A percentile compares a stretch with the other conserved stretches of the same genome.
Evolutionary conservation across 2,329 filamentous ascomycete species (phyloP).

Genomic region (Colletotrichum sp.): DNA sequence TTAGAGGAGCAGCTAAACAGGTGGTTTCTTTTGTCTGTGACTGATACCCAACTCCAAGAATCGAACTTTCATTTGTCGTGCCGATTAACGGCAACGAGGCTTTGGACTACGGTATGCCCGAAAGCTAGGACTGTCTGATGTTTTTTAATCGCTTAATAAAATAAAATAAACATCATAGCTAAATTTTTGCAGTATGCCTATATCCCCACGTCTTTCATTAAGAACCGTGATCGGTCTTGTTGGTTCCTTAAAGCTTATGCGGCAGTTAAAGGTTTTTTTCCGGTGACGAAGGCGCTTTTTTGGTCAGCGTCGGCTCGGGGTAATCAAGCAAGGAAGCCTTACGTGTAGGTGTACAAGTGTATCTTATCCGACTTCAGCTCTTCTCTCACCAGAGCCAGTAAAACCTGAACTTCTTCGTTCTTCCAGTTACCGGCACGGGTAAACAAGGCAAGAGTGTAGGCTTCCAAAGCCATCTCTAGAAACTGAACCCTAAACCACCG

Average conservation of each 20-base stretch:
- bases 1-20: not conserved
- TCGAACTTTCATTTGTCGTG: not conserved
- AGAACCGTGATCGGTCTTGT: not conserved
- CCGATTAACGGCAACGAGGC: accelerated
- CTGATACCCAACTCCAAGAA: not conserved
- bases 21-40: not conserved
- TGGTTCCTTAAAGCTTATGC: not conserved
- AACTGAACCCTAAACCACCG: constrained; percentile 27
- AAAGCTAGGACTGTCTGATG: not conserved
- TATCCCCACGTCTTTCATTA: too few relatives aligned
- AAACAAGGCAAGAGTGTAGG: constrained; percentile 27
- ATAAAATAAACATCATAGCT: not conserved
- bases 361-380: constrained; percentile 28
- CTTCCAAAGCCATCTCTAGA: constrained; percentile 22
- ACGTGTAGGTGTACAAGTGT: constrained; percentile 29
- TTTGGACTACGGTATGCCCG: not conserved
- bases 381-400: constrained; percentile 25
- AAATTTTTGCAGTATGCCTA: not conserved
- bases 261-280: not conserved
- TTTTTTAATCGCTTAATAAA: not conserved
- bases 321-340: not conserved
- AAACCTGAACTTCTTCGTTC: constrained; percentile 27
- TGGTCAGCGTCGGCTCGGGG: not conserved
- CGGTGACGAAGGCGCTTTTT: not conserved
- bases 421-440: constrained; percentile 25